A percentile compares a stretch with the other conserved stretches of the same genome.
phyloP scores from a whole-genome alignment of 2,329 filamentous ascomycete genomes.

The Ceratocystis cubensis region DNA sequence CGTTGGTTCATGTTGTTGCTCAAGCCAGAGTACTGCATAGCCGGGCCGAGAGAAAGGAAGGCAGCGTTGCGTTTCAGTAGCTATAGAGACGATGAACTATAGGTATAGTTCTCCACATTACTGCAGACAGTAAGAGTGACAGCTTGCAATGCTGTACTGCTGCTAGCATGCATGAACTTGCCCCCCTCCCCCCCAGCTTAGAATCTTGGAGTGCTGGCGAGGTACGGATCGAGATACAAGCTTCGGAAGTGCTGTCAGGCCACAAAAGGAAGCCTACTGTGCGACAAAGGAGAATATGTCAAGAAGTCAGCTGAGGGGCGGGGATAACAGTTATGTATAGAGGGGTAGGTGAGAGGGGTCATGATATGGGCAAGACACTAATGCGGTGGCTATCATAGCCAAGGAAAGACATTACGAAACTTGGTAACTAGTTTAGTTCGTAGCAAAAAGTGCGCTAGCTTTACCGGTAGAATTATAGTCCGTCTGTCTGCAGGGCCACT shows the following conservation, averaged over 20 bases:
- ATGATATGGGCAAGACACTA: neutral
- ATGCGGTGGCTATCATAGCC: neutral
- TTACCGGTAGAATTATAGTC: neutral
- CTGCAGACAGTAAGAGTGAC: neutral
- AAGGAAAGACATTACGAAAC: no score
- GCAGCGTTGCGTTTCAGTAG: neutral
- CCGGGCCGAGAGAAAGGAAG: neutral
- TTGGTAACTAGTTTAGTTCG: no score
- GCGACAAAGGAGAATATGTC: neutral
- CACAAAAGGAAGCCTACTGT: neutral
- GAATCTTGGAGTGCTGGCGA: neutral
- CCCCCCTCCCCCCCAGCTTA: neutral
- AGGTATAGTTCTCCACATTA: neutral
- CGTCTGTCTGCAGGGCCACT: neutral
- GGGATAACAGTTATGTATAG: no score
- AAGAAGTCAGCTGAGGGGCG: neutral
- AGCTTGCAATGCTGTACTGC: neutral
- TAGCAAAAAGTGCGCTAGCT: neutral
- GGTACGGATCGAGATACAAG: neutral
- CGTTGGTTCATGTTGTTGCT: constrained; percentile 1
- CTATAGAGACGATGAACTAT: neutral
- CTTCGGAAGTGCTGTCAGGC: neutral
- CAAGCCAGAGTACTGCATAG: neutral
- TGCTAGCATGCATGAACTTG: neutral
- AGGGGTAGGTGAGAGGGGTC: no score